Conservation (phyloP, 306 rosid genomes). For the Dalbergia oliveri region DNA sequence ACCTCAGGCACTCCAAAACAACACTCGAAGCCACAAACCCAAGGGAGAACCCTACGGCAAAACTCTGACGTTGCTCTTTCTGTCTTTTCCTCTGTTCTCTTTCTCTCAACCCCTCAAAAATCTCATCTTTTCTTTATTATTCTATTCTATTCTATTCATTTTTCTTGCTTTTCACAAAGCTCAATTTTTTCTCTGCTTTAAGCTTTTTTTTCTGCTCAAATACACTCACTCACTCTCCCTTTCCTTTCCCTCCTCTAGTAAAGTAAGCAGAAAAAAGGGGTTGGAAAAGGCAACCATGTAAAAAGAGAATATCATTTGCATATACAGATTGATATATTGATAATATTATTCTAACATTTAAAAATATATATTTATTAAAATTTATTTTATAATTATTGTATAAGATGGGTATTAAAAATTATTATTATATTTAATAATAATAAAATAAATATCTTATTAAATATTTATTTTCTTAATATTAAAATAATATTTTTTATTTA, state of each 20-base stretch:
- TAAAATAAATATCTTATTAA: too few species aligned
- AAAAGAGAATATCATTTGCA: constrained; percentile 59
- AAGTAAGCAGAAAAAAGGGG: constrained; percentile 52
- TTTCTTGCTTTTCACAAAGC: constrained; percentile 47
- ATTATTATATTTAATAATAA: too few species aligned
- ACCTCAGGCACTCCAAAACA: constrained; percentile 37
- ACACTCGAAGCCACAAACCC: constrained; percentile 51
- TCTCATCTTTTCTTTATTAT: constrained; percentile 47
- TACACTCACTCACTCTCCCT: constrained; percentile 12
- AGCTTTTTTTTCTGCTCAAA: constrained; percentile 48
- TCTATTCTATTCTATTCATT: constrained; percentile 27
- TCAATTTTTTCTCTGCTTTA: constrained; percentile 40
- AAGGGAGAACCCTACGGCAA: background rate
- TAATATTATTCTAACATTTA: too few species aligned
- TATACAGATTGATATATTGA: constrained; percentile 7
- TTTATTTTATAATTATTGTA: too few species aligned
- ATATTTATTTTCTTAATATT: too few species aligned
- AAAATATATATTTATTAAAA: too few species aligned
- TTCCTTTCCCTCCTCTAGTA: constrained; percentile 55
- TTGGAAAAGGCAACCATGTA: constrained; percentile 49
- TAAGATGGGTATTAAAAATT: too few species aligned
- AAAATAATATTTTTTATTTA: too few species aligned
- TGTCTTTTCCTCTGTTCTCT: constrained; percentile 78
- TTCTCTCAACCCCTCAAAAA: background rate
- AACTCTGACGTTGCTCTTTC: constrained; percentile 81